Base-by-base conservation (phyloP, 2,329 filamentous ascomycete genomes). In the Aspergillus pseudotamarii region DNA sequence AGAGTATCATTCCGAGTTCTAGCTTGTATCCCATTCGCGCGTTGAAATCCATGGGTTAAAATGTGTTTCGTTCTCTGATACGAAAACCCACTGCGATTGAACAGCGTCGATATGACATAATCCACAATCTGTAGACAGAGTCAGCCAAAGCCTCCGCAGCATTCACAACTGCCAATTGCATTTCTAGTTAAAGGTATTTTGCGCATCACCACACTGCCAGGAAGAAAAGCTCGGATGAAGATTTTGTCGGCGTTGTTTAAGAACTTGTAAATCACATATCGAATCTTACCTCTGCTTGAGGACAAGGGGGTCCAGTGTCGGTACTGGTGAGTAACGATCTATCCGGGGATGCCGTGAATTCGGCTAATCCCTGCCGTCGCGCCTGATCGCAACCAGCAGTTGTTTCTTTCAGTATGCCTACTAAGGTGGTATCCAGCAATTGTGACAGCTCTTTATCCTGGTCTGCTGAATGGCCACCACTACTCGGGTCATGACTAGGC, bases 11-110 rank as follows among this genome's bases (percentile, higher is more conserved):
- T 54, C n/a, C 73, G 53, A 74, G 69, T 4, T 76, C 73, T 11
- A 69, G 68, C 10, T 69, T 72, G 43, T 73, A 69, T 43, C 68
- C 65, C 26, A 70, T 69, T 48, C 3, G 78, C 76, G 68, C 84
- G 86, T 70, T 90, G 87, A 70, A 89, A 96, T 28, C 94, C 94
- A 81, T 96, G 90, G 69, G 92, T 94, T 5, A 99, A 85, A 6
- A 97, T 72, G 78, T 97, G 92, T 57, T 86, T 85, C 1, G 90
- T 89, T 71, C 85, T 86, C 57, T 81, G 76, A 63, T 77, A 78
- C 32, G 76, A 71, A 23, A 74, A 74, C 36, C 82, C 79, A 19
- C 81, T 78, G 68, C 85, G 84, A 14, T 85, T 86, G 76, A 96
- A 97, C 2, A 97, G 81, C 11, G 86, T 83, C 87, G 90, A 93